Conservation (phyloP, 768 basidiomycete species). For the Glaciozyma antarctica region DNA sequence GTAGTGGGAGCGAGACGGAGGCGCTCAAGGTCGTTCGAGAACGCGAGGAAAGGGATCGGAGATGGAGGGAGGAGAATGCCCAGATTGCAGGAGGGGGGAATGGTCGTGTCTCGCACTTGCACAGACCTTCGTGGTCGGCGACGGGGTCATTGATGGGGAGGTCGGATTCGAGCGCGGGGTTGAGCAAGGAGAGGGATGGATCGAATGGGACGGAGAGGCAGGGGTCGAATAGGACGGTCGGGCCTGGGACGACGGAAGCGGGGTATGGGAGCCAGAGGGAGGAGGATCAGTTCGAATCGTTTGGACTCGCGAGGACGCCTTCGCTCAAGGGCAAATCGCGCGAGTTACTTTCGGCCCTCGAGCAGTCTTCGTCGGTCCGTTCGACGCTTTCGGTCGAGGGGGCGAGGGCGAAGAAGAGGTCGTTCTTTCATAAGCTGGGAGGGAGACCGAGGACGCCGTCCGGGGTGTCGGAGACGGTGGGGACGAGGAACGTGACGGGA, state of each 20-base stretch:
- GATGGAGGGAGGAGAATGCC: not conserved
- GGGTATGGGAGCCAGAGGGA: too few relatives aligned
- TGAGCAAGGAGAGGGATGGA: conserved; percentile 5
- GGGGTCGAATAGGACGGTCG: not conserved
- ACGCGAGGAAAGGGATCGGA: conserved; percentile 9
- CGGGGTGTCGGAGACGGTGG: not conserved
- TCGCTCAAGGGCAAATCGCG: too few relatives aligned
- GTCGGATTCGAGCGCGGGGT: not conserved
- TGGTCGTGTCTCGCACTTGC: not conserved
- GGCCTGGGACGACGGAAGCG: too few relatives aligned
- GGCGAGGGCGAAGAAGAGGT: conserved; percentile 2
- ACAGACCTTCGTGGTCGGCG: too few relatives aligned
- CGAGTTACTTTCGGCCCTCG: too few relatives aligned
- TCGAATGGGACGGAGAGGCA: not conserved
- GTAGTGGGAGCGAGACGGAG: conserved; percentile 16
- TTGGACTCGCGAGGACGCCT: too few relatives aligned
- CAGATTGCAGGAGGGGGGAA: not conserved
- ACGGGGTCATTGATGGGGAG: too few relatives aligned
- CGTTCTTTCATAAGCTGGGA: not conserved
- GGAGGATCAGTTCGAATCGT: too few relatives aligned
- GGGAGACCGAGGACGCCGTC: not conserved
- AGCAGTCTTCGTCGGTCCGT: too few relatives aligned
- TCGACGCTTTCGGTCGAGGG: not conserved
- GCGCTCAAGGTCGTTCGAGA: conserved; percentile 20
- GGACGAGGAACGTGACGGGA: not conserved